A percentile compares a stretch with the other conserved stretches of the same genome.
Evolutionary conservation across 78 protist genomes (phyloP).

Genomic region (Dictyostelium purpureum): DNA sequence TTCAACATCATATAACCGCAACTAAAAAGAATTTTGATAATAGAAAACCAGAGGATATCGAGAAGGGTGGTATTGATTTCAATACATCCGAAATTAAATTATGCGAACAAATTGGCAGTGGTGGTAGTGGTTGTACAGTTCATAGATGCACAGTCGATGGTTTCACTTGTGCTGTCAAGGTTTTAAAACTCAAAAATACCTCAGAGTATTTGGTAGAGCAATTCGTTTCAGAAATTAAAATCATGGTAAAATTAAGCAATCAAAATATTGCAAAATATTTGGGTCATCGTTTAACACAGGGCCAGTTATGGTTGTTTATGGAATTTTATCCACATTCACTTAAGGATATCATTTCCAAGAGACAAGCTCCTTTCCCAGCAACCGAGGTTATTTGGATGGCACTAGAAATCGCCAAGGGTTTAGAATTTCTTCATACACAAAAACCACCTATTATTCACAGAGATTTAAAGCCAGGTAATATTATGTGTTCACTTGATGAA

Average conservation of each 20-base stretch:
- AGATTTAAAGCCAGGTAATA: slow-evolving; percentile 71
- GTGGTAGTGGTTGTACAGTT: slow-evolving; percentile 78
- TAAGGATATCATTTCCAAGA: slow-evolving; percentile 47
- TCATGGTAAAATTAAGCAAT: slow-evolving; percentile 57
- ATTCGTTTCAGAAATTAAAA: slow-evolving; percentile 43
- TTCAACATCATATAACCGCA: not conserved
- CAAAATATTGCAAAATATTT: slow-evolving; percentile 72
- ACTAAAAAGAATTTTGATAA: not conserved
- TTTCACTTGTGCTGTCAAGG: slow-evolving; percentile 77
- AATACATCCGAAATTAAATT: slow-evolving; percentile 24
- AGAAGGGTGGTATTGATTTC: slow-evolving; percentile 61
- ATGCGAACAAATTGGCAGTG: slow-evolving; percentile 63
- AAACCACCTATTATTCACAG: slow-evolving; percentile 78
- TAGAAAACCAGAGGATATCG: slow-evolving; percentile 11
- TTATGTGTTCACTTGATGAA: slow-evolving; percentile 72
- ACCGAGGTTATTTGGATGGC: slow-evolving; percentile 50
- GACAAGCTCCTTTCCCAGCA: slow-evolving; percentile 53
- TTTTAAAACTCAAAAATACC: slow-evolving; percentile 41
- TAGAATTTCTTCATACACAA: slow-evolving; percentile 59
- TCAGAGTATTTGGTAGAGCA: slow-evolving; percentile 22
- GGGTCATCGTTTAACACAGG: slow-evolving; percentile 50
- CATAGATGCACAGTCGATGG: slow-evolving; percentile 78
- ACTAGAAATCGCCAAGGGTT: slow-evolving; percentile 69
- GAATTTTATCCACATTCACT: slow-evolving; percentile 74
- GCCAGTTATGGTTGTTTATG: slow-evolving; percentile 68